Base-by-base conservation (phyloP, 805 yeast species). In the Debaryomyces maramus region DNA sequence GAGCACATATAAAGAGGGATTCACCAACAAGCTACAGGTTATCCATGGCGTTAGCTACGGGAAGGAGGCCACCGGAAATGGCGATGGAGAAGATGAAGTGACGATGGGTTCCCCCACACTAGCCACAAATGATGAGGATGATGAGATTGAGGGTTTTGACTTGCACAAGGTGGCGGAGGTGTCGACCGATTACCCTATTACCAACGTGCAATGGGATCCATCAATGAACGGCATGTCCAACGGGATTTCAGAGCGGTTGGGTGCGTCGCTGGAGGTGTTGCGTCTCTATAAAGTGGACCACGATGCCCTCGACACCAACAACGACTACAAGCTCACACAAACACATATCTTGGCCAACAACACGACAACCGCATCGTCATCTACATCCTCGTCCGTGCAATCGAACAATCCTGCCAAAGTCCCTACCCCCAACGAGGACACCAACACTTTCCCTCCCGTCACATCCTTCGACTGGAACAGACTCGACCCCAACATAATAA, bases 401-500 rank as follows among this genome's bases (percentile, higher is more conserved):
- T 20, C 30, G 6, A 36, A 19, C 27, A 39, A 40, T 17, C 33
- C 28, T 6, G 21, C 29, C 49, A 52, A 15, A 6, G 46, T 46
- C 1, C 53, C 50, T 3, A 43, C 50, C 22, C 44, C 31, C 72
- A n/a, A 59, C 56, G 75, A 72, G 37, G 72, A 72, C 47, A 50
- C 65, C 39, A 70, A 72, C 53, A 74, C 74, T 15, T 68, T 82
- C 36, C 95, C 99, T 1, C 99, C 99, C 4, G 75, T 93, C 38
- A 90, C 98, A 0, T 82, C 95, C 2, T 88, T 93, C 52, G 97
- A 93, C 63, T 93, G 99, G 97, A 88, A 86, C 65, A 65, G 72
- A 26, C 69, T 73, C 1, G 90, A 87, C 51, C 77, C 87, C 3
- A 78, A 78, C 35, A 61, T 81, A 28, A 75, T 89, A 15, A 84